Base-by-base conservation (phyloP, 2,329 filamentous ascomycete species). In the Curvularia lunata region DNA sequence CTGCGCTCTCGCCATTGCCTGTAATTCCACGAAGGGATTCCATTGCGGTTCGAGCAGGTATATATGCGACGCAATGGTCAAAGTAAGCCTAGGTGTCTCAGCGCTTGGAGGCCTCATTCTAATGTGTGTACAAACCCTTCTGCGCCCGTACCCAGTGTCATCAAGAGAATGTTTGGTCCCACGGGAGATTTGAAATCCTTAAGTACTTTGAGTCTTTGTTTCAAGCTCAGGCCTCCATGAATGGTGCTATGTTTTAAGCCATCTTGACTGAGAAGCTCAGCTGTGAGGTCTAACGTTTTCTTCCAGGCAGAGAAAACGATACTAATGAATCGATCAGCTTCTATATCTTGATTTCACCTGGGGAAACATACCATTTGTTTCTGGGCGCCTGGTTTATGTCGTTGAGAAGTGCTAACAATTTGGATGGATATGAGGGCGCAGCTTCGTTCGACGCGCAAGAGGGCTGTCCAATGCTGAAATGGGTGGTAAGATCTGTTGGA, bases 231-330 rank as follows among this genome's bases (percentile, higher is more conserved):
- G 10, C 54, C 54, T 23, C 66, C 66, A 30, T 69, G 53, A 25
- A 68, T 62, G 23, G 9, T 45, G 5, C 18, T 21, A 60, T 52
- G 32, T 41, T 21, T 59, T 37, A 77, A 65, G 21, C 45, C 38
- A 16, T 66, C 49, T n/a, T 50, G 54, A 5, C 25, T 51, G 30
- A 75, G 60, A 18, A 73, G 61, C 28, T 57, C 51, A 32, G 64
- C 67, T 13, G 74, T 53, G 43, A 75, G 46, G 48, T 72, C 66
- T 2, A 77, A 61, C 42, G 69, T 75, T 23, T 70, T 73, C 10
- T 67, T 76, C 75, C 75, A 78, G 23, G 58, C 72, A 18, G 73
- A 75, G 56, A 77, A 77, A 13, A 77, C 59, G 48, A 77, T 67
- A 48, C 75, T 77, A 25, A 38, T 40, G 28, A 18, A 5, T 48